Evolutionary conservation across 805 yeast genomes (phyloP).

Genomic region (Clavispora phyllophila): DNA sequence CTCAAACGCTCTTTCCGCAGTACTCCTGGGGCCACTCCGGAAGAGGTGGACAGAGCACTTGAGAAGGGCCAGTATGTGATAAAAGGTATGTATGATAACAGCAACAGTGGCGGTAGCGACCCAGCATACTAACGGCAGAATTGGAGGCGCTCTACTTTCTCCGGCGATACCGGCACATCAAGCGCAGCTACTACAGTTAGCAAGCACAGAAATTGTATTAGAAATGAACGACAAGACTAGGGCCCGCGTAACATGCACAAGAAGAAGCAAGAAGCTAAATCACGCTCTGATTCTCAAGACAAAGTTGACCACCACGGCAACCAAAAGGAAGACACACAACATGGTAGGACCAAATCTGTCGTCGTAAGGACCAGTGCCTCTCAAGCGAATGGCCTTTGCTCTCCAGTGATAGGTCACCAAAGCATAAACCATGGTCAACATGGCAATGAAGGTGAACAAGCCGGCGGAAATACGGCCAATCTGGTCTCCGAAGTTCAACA

Average conservation of each 20-base stretch:
- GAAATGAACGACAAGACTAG: neutral
- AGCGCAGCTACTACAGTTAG: conserved; percentile 26
- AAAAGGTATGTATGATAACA: conserved; percentile 17
- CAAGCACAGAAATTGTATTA: neutral
- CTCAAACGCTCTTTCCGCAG: conserved; percentile 19
- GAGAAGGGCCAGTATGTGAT: conserved; percentile 24
- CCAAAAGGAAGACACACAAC: conserved; percentile 86
- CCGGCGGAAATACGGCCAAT: conserved; percentile 92
- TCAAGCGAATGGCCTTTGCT: conserved; percentile 94
- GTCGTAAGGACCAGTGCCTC: conserved; percentile 99
- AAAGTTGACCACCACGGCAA: conserved; percentile 92
- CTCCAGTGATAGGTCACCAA: conserved; percentile 97
- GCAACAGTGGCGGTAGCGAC: neutral
- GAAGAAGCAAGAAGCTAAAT: neutral
- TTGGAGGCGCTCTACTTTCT: conserved; percentile 31
- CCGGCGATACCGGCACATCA: conserved; percentile 26
- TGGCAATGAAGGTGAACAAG: conserved; percentile 89
- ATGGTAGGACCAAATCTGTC: conserved; percentile 98
- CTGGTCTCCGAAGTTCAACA: conserved; percentile 92
- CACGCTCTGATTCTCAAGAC: conserved; percentile 68
- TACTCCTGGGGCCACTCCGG: conserved; percentile 11
- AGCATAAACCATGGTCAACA: conserved; percentile 97
- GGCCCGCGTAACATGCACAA: neutral
- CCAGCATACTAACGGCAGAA: conserved; percentile 15
- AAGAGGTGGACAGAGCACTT: conserved; percentile 21